Base-by-base conservation (phyloP, 2,329 filamentous ascomycete species). In the Aspergillus felis region DNA sequence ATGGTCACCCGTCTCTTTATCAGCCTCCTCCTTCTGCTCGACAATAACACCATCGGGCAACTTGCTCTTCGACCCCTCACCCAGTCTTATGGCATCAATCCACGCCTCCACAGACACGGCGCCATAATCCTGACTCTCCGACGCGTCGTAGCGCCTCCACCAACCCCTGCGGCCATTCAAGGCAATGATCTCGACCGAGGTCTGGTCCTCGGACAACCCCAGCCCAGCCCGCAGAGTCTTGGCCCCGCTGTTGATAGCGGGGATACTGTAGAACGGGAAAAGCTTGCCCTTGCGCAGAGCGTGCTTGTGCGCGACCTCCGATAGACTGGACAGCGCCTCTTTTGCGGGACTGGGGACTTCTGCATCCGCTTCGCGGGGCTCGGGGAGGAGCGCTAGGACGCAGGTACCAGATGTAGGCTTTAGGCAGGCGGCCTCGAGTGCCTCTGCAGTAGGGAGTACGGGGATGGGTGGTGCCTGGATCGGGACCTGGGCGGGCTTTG, bases 71-170 rank as follows among this genome's bases (percentile, higher is more conserved):
- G 83, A 78, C 2, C 91, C 89, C 70, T 97, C 93, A 53, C 92
- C 91, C 81, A 99, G 83, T 41, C 91, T 87, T 61, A 97, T 91
- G n/a, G 85, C 82, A 68, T 99, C 94, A 58, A 99, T 85, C 91
- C 93, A 99, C 60, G 79, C 78, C 77, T 96, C 91, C 29, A 99
- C 78, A 27, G 82, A 83, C 54, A 83, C 79, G 25, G 81, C 70
- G 3, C 67, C 64, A 49, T 68, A 76, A 55, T 83, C 84, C 48
- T 86, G 86, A 17, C 76, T 72, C 8, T 76, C 73, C 6, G 82
- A 85, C 3, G 68, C 51, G 50, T 84, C 77, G 72, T 90, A 94
- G 57, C 83, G 84, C 67, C 89, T 88, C 84, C 87, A 95, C 94
- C 94, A 99, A 46, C 84, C 83, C 54, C 92, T 86, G 68, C 92